These are phyloP conservation scores for Blastomyces percursus DNA, from an alignment of 2,329 filamentous ascomycete species.

Conservation along the genomic window DNA sequence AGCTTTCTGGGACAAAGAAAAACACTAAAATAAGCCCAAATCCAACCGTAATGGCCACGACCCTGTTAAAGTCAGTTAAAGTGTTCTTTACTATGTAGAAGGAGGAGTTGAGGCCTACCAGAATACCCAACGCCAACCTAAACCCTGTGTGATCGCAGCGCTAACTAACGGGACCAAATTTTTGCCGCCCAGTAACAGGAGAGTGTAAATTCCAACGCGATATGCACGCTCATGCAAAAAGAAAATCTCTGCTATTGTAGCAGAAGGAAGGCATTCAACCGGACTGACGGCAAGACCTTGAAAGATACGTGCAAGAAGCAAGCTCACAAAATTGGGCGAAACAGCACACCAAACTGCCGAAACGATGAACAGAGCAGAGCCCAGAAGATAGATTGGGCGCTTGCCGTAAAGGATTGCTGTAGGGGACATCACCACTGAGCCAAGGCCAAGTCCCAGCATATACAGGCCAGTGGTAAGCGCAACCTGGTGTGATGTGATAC, in stretches of 20 bases:
- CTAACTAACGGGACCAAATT: conserved; percentile 81
- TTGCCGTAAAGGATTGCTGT: conserved; percentile 89
- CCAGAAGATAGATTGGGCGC: conserved; percentile 73
- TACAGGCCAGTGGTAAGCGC: conserved; percentile 83
- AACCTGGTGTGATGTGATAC: conserved; percentile 59
- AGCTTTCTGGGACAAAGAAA: conserved; percentile 87
- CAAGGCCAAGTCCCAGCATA: conserved; percentile 85
- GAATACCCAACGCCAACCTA: conserved; percentile 85
- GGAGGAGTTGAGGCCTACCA: conserved; percentile 43
- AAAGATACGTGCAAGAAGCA: conserved; percentile 72
- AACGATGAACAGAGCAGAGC: conserved; percentile 63
- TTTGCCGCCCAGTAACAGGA: conserved; percentile 80
- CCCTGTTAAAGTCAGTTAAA: conserved; percentile 40
- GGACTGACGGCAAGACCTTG: conserved; percentile 82
- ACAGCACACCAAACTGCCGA: conserved; percentile 74
- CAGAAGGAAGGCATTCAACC: conserved; percentile 83
- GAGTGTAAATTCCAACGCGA: conserved; percentile 82
- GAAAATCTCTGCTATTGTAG: conserved; percentile 92
- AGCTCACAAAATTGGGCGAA: conserved; percentile 69
- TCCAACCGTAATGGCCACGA: conserved; percentile 69
- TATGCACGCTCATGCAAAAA: conserved; percentile 91
- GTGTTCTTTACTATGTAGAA: not conserved
- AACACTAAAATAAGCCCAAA: conserved; percentile 63
- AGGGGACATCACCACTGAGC: conserved; percentile 72
- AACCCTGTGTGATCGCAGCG: conserved; percentile 65